Percentiles rank a stretch among this genome's conserved stretches.
phyloP scores from a whole-genome alignment of 2,329 filamentous ascomycete species.

The Aspergillus sp. region DNA sequence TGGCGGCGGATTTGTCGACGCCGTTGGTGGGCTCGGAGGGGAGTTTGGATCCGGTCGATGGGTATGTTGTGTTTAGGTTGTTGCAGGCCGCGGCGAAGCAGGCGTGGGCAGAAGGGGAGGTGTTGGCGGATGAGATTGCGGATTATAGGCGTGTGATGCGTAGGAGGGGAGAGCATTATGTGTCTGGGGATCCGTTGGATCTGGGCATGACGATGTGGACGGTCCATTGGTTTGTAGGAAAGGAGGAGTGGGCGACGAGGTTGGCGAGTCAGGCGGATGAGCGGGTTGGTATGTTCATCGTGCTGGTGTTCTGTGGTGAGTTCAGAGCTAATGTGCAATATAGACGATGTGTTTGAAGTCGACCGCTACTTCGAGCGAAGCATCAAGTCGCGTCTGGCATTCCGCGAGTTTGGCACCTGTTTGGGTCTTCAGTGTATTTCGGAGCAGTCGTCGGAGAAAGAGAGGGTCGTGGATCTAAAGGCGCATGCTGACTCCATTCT shows the following conservation, averaged over 20 bases:
- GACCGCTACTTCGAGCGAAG: conserved; percentile 36
- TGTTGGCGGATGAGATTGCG: conserved; percentile 50
- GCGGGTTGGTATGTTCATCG: conserved; percentile 34
- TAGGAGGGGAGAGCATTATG: conserved; percentile 43
- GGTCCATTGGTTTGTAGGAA: conserved; percentile 49
- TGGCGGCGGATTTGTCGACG: conserved; percentile 49
- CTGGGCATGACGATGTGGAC: conserved; percentile 62
- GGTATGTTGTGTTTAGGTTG: conserved; percentile 52
- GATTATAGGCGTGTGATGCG: conserved; percentile 54
- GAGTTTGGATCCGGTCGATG: conserved; percentile 57
- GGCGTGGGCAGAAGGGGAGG: conserved; percentile 29
- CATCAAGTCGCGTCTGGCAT: conserved; percentile 46
- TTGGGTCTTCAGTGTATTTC: conserved; percentile 48
- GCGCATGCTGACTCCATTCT: conserved; percentile 37
- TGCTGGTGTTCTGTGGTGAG: background rate
- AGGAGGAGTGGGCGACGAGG: conserved; percentile 50
- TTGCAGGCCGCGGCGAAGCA: conserved; percentile 45
- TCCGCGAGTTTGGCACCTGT: conserved; percentile 56
- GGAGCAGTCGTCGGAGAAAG: conserved; percentile 34
- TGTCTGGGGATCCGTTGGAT: conserved; percentile 55
- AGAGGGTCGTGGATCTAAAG: conserved; percentile 30
- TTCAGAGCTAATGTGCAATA: conserved; percentile 6
- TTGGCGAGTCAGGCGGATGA: conserved; percentile 39
- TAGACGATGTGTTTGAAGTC: conserved; percentile 38
- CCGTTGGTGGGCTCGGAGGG: conserved; percentile 54